Conservation (phyloP, 2,329 filamentous ascomycete species). For the Nemania diffusa region DNA sequence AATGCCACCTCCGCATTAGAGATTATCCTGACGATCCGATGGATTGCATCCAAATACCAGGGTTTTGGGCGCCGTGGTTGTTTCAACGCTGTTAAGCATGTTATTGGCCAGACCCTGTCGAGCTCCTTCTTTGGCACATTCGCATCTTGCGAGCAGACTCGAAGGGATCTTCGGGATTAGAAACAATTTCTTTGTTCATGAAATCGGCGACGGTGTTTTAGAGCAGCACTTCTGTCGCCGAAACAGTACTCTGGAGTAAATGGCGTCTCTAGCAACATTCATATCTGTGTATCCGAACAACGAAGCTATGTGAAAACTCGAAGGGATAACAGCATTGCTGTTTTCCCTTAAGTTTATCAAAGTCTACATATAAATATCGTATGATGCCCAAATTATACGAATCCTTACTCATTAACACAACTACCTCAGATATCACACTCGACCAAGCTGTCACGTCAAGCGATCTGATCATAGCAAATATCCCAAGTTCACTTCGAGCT, state of each 20-base stretch:
- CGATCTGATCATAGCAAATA: background rate
- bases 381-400: too few relatives aligned
- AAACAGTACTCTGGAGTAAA: too few relatives aligned
- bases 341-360: too few relatives aligned
- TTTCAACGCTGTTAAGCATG: background rate
- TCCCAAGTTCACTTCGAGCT: background rate
- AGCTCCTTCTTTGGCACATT: background rate
- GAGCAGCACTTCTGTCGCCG: too few relatives aligned
- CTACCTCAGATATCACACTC: too few relatives aligned
- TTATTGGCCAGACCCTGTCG: background rate
- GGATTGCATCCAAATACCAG: background rate
- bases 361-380: too few relatives aligned
- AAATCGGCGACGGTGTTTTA: background rate
- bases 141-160: background rate
- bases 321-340: too few relatives aligned
- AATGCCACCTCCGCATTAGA: constrained; percentile 7
- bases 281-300: too few relatives aligned
- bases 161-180: background rate
- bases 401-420: too few relatives aligned
- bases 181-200: background rate
- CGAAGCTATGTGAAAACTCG: too few relatives aligned
- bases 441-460: too few relatives aligned
- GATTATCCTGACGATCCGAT: background rate
- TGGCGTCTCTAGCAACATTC: too few relatives aligned
- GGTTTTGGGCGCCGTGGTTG: background rate